Percentiles rank a stretch among this genome's conserved stretches.
These are phyloP conservation scores for Pseudophaeomoniella oleicola DNA, from an alignment of 2,329 filamentous ascomycete genomes.

Conservation along the genomic window DNA sequence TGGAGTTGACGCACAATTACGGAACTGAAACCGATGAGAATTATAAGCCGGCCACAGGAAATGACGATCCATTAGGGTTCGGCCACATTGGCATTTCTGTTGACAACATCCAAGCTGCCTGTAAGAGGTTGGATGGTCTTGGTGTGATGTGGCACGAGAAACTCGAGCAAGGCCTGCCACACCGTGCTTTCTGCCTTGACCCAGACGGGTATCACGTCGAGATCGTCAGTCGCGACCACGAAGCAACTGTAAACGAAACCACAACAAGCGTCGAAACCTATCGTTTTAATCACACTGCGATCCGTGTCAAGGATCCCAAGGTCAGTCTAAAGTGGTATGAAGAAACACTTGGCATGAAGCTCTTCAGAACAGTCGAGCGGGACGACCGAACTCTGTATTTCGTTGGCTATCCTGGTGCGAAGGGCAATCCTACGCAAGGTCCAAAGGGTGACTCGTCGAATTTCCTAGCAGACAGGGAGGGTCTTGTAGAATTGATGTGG, in stretches of 20 bases:
- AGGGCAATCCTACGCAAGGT: constrained; percentile 37
- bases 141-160: constrained; percentile 95
- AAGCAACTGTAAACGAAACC: constrained; percentile 56
- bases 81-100: constrained; percentile 77
- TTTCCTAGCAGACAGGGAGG: constrained; percentile 56
- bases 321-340: constrained; percentile 68
- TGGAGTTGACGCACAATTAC: constrained; percentile 75
- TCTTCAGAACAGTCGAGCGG: constrained; percentile 49
- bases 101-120: constrained; percentile 77
- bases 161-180: constrained; percentile 72
- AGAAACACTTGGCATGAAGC: constrained; percentile 76
- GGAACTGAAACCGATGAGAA: constrained; percentile 74
- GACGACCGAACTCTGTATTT: constrained; percentile 86
- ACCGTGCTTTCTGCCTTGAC: constrained; percentile 83
- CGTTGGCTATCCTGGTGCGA: constrained; percentile 57
- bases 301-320: constrained; percentile 73
- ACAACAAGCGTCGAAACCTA: constrained; percentile 64
- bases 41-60: constrained; percentile 76
- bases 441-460: constrained; percentile 38
- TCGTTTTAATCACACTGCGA: constrained; percentile 57
- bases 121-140: constrained; percentile 74
- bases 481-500: constrained; percentile 82
- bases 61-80: constrained; percentile 75
- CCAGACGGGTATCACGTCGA: constrained; percentile 66
- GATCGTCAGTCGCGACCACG: constrained; percentile 51